phyloP scores from a whole-genome alignment of 208 protist genomes.

The Crithidia brevicula region DNA sequence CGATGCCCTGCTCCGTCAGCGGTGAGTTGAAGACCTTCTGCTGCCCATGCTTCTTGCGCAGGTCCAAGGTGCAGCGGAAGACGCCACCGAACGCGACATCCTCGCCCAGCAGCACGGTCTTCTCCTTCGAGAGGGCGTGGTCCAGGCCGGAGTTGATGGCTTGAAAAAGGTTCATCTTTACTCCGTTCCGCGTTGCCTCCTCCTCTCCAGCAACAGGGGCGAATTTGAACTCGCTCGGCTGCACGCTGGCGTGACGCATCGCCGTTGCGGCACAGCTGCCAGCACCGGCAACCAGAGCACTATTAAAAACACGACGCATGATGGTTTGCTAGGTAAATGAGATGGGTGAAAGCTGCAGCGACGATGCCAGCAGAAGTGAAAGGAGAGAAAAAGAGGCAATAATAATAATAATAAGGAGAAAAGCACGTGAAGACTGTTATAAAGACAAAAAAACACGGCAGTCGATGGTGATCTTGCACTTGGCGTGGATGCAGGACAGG shows the following conservation, averaged over 20 bases:
- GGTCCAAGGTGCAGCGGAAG: constrained; percentile 93
- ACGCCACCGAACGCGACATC: constrained; percentile 98
- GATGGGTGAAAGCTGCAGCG: background rate
- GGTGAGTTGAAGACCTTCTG: constrained; percentile 97
- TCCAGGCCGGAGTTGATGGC: constrained; percentile 96
- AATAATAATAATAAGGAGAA: too few relatives aligned
- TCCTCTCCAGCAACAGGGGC: constrained; percentile 34
- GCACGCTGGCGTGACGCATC: constrained; percentile 35
- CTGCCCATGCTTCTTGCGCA: constrained; percentile 87
- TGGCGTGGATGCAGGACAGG: too few relatives aligned
- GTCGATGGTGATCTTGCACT: too few relatives aligned
- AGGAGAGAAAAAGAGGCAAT: background rate
- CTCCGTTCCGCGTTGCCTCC: constrained; percentile 40
- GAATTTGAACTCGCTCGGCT: constrained; percentile 46
- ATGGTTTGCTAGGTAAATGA: background rate
- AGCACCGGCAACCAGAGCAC: background rate
- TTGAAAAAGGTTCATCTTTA: constrained; percentile 92
- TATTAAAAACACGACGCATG: constrained; percentile 23
- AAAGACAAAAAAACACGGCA: constrained; percentile 2
- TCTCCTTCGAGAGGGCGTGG: constrained; percentile 86
- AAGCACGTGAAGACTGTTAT: background rate
- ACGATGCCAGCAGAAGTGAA: background rate
- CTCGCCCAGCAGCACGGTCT: constrained; percentile 95
- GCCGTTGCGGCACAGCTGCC: background rate
- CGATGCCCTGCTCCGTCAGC: constrained; percentile 97